Percentiles rank a stretch among this genome's conserved stretches.
phyloP scores from a whole-genome alignment of 1,284 basidiomycete species.

The Tremellales sp. region DNA sequence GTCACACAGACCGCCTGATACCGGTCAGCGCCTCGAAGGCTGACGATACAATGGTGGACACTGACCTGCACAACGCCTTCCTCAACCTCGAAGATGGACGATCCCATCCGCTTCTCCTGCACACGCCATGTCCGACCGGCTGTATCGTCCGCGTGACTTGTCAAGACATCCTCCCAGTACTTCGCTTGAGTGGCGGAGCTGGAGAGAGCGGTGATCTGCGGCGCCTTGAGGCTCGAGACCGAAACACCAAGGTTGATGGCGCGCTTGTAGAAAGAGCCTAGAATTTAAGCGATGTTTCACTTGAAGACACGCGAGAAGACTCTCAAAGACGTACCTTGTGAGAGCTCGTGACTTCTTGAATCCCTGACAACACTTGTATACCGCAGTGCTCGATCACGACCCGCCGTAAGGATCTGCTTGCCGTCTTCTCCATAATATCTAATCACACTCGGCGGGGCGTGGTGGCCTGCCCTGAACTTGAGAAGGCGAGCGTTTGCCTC shows the following conservation, averaged over 20 bases:
- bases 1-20: slow-evolving; percentile 78
- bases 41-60: neutral
- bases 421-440: slow-evolving; percentile 95
- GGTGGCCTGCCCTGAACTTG: slow-evolving; percentile 89
- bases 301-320: neutral
- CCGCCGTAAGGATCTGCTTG: slow-evolving; percentile 83
- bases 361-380: slow-evolving; percentile 91
- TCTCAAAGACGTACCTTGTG: slow-evolving; percentile 67
- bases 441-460: slow-evolving; percentile 83
- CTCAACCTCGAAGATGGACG: slow-evolving; percentile 53
- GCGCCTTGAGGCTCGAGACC: slow-evolving; percentile 73
- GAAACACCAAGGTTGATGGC: slow-evolving; percentile 75
- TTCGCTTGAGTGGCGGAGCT: slow-evolving; percentile 77
- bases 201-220: slow-evolving; percentile 70
- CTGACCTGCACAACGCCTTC: slow-evolving; percentile 46
- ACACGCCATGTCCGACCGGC: slow-evolving; percentile 83
- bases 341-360: slow-evolving; percentile 87
- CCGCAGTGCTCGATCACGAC: slow-evolving; percentile 76
- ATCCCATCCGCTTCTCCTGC: slow-evolving; percentile 73
- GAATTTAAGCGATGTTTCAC: neutral
- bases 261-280: slow-evolving; percentile 80
- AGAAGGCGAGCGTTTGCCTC: slow-evolving; percentile 78
- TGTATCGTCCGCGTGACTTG: slow-evolving; percentile 75
- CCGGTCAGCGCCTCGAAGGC: slow-evolving; percentile 4
- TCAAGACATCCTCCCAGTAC: slow-evolving; percentile 97